Base-by-base conservation (phyloP, 225 moss, liverwort and hornwort species). In the Ulota crispa region DNA sequence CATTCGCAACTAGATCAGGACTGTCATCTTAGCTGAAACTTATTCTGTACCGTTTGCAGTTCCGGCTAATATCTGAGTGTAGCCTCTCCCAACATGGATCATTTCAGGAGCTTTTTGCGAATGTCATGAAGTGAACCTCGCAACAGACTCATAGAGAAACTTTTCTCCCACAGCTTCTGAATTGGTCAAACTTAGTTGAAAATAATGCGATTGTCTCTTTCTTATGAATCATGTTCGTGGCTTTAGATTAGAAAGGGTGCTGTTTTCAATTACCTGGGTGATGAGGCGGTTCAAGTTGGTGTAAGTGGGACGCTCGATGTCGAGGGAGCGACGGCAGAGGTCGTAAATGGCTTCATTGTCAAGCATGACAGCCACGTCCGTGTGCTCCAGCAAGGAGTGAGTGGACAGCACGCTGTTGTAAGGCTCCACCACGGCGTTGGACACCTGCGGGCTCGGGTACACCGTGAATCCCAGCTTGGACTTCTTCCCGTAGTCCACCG, bases 261-360 rank as follows among this genome's bases (percentile, higher is more conserved):
- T 53, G 6, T 26, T 30, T 14, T n/a, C 20, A 60, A 56, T 61
- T 14, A 86, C 70, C 71, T 86, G 83, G 24, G 86, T 82, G n/a
- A 86, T 80, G 10, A 86, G 86, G 19, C 83, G 70, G 53, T 86
- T 86, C 75, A 86, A 80, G 62, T 93, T 92, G 62, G 93, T 92
- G 70, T 93, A 93, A n/a, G 92, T 93, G 8, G 93, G 93, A 18
- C 92, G 86, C 63, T 93, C 90, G 12, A 92, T 92, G 34, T 93
- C 90, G 0, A 93, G 83, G 26, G 87, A 89, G 11, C 91, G 73
- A 0, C 93, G 87, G 52, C 91, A 93, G 2, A 93, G 85, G 54
- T 93, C 88, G 32, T 93, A 93, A 2, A 91, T 93, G 56, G 93
- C 91, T 69, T 94, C 92, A 12, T 94, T 92, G 76, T 93, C 90